Conservation (phyloP, 805 yeast genomes). For the Cyberlindnera maclurae region DNA sequence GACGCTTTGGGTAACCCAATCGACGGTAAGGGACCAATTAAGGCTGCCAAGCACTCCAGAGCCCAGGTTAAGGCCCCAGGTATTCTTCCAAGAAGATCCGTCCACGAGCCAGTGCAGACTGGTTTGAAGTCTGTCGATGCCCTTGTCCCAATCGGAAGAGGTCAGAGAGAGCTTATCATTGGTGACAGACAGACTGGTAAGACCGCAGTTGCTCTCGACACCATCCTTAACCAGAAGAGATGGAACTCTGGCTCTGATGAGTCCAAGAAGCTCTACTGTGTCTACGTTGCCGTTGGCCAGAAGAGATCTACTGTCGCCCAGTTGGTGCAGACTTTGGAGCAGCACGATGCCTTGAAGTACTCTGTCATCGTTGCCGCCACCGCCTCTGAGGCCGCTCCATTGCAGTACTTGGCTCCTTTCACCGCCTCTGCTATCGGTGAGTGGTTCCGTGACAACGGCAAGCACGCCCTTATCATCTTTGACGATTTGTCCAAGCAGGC, state of each 20-base stretch:
- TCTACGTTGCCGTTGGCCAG: conserved; percentile 99
- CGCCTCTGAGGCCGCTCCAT: conserved; percentile 99
- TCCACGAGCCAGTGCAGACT: conserved; percentile 98
- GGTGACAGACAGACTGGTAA: conserved; percentile 99
- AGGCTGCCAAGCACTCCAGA: conserved; percentile 76
- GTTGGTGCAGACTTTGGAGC: conserved; percentile 98
- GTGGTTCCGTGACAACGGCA: conserved; percentile 99
- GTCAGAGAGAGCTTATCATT: conserved; percentile 99
- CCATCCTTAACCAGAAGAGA: conserved; percentile 98
- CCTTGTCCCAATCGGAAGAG: conserved; percentile 99
- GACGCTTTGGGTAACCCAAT: conserved; percentile 99
- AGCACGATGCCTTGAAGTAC: conserved; percentile 96
- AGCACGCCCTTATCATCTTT: conserved; percentile 92
- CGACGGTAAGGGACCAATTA: conserved; percentile 99
- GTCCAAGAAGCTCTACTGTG: conserved; percentile 98
- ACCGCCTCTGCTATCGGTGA: conserved; percentile 99
- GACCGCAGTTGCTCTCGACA: conserved; percentile 97
- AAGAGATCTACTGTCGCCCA: conserved; percentile 99
- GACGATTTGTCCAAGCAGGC: conserved; percentile 99
- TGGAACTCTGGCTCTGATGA: conserved; percentile 96
- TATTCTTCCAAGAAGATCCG: conserved; percentile 98
- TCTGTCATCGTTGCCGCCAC: conserved; percentile 98
- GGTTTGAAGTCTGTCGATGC: conserved; percentile 99
- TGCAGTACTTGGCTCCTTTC: conserved; percentile 99
- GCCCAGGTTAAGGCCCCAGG: conserved; percentile 99